Percentiles rank a stretch among this genome's conserved stretches.
Evolutionary conservation across 2,329 filamentous ascomycete genomes (phyloP).

Genomic region (Ascochyta pisi): DNA sequence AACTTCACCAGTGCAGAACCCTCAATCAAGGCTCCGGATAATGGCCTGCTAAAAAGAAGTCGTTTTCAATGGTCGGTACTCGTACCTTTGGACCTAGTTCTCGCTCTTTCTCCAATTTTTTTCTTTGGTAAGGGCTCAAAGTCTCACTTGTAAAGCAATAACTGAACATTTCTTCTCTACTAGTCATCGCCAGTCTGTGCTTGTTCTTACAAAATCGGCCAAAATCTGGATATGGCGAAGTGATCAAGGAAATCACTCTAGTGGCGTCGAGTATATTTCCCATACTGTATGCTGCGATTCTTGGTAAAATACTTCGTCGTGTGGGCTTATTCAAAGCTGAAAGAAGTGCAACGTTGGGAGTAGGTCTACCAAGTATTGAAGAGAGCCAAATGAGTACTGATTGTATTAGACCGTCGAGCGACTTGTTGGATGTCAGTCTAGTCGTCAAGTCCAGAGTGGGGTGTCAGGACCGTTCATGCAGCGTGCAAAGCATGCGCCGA

Average conservation of each 20-base stretch:
- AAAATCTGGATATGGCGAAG: slow-evolving; percentile 10
- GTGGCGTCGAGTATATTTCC: slow-evolving; percentile 19
- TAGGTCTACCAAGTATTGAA: not conserved
- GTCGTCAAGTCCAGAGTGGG: no score
- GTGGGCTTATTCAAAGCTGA: slow-evolving; percentile 3
- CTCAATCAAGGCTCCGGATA: no score
- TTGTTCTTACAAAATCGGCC: slow-evolving; percentile 2
- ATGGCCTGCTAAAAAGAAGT: no score
- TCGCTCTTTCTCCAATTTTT: no score
- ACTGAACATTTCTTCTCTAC: no score
- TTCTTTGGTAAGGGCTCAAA: no score
- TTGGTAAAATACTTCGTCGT: slow-evolving; percentile 17
- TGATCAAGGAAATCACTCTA: slow-evolving; percentile 13
- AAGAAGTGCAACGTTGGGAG: slow-evolving; percentile 11
- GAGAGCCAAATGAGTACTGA: not conserved
- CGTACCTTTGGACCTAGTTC: no score
- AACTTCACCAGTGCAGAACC: no score
- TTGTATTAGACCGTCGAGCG: slow-evolving; percentile 9
- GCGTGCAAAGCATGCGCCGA: no score
- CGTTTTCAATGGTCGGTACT: no score
- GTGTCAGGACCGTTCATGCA: no score
- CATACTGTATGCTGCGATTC: slow-evolving; percentile 20
- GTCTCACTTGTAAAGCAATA: no score
- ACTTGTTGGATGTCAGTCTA: slow-evolving; percentile 19
- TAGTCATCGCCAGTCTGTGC: slow-evolving; percentile 10